These are phyloP conservation scores for Pistacia vera DNA, from an alignment of 345 rosid species.

Conservation along the genomic window DNA sequence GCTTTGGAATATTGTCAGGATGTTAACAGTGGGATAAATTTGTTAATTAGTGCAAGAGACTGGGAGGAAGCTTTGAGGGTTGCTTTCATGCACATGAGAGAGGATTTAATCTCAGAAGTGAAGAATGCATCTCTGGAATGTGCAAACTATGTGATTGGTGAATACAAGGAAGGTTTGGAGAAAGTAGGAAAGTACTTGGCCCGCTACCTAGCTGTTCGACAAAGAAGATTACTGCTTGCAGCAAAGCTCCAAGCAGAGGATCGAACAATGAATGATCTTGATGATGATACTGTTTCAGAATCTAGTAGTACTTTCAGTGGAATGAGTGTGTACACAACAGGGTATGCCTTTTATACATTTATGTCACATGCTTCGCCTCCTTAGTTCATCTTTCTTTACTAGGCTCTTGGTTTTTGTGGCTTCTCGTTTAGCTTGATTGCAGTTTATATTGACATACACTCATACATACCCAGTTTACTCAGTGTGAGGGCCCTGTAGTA, in stretches of 20 bases:
- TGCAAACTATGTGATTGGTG: conserved; percentile 57
- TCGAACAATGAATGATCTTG: conserved; percentile 62
- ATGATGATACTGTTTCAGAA: conserved; percentile 92
- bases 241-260: conserved; percentile 88
- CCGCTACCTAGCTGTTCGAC: conserved; percentile 95
- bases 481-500: background rate
- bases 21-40: conserved; percentile 60
- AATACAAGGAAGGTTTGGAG: conserved; percentile 80
- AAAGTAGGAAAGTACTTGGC: conserved; percentile 91
- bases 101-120: conserved; percentile 62
- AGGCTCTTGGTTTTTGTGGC: background rate
- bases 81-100: conserved; percentile 68
- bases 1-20: conserved; percentile 86
- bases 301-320: conserved; percentile 89
- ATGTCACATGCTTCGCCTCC: background rate
- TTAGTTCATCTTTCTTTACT: background rate
- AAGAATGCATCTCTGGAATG: conserved; percentile 75
- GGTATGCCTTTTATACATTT: conserved; percentile 47
- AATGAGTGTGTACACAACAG: conserved; percentile 92
- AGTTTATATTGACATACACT: background rate
- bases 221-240: conserved; percentile 85
- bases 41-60: conserved; percentile 80
- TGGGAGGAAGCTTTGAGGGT: conserved; percentile 97
- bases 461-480: background rate
- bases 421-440: background rate